Base-by-base conservation (phyloP, 805 yeast species). In the Spathaspora arborariae region DNA sequence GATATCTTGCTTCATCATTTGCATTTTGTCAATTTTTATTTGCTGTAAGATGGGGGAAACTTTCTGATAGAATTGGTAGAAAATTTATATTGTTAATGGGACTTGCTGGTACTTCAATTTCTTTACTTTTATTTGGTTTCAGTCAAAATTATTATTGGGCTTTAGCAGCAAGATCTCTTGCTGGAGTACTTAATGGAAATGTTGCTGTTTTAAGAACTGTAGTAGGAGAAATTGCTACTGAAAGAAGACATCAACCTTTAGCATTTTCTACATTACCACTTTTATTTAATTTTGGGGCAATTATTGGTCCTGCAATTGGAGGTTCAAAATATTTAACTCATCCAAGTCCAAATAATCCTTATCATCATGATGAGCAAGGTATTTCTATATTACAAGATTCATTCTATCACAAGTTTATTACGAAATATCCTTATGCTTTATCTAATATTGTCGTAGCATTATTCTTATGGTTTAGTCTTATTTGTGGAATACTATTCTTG, bases 291-390 rank as follows among this genome's bases (percentile, higher is more conserved):
- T 54, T 65, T 20, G 70, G 70, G 6, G 48, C 59, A 27, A 60
- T 64, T 15, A 49, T 64, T 15, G 70, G 70, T 1, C 70, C 70
- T 2, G 53, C 58, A 41, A 62, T 65, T 39, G 69, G 69, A 4
- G 68, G 70, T 3, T 60, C 63, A 6, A 47, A 45, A 34, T 58
- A 54, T 46, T 54, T 65, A 39, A 62, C 68, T 8, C 49, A 62
- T n/a, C 68, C 70, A 11, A 49, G 40, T 24, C 19, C 35, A 18
- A 46, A 49, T 15, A 45, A 22, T 22, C 67, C 63, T 1, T 58
- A 46, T 43, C 41, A 51, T 11, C 10, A 30, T 15, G 15, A 10
- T 10, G 20, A 45, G 5, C 24, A 41, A 15, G 47, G 27, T 9
- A 10, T 24, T 3, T 11, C 22, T 13, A 39, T 20, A 7, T 9